Conservation (phyloP, 148 eudicot genomes). For the Camellia sinensis region DNA sequence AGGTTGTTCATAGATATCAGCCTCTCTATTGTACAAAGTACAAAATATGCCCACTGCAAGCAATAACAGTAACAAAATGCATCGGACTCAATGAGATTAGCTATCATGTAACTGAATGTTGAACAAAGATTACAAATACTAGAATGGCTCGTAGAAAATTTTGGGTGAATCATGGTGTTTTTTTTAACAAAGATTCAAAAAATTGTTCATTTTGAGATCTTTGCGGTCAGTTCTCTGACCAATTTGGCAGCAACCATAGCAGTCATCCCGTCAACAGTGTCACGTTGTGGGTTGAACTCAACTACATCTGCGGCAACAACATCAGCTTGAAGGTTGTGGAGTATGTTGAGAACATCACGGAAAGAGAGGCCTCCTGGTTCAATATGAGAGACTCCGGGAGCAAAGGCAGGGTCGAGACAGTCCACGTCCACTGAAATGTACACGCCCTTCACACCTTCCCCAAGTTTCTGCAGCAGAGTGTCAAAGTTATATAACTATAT, state of each 20-base stretch:
- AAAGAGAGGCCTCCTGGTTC: slow-evolving; percentile 97
- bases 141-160: background rate
- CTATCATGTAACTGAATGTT: background rate
- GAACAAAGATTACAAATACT: background rate
- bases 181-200: background rate
- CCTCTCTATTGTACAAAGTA: background rate
- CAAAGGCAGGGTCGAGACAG: slow-evolving; percentile 92
- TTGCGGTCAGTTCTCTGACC: slow-evolving; percentile 84
- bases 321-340: slow-evolving; percentile 85
- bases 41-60: background rate
- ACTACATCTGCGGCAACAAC: slow-evolving; percentile 94
- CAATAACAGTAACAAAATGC: background rate
- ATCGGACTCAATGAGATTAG: background rate
- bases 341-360: slow-evolving; percentile 84
- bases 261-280: slow-evolving; percentile 97
- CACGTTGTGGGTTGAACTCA: slow-evolving; percentile 95
- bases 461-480: slow-evolving; percentile 63
- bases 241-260: slow-evolving; percentile 98
- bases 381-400: slow-evolving; percentile 93
- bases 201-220: slow-evolving; percentile 62
- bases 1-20: background rate
- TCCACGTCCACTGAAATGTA: slow-evolving; percentile 87
- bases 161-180: background rate
- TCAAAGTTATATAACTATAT: no score
- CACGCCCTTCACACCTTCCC: slow-evolving; percentile 93